Evolutionary conservation across 768 basidiomycete genomes (phyloP), one percentile per base, ranked within the genome.

Genomic region (Butyriboletus loyo): DNA sequence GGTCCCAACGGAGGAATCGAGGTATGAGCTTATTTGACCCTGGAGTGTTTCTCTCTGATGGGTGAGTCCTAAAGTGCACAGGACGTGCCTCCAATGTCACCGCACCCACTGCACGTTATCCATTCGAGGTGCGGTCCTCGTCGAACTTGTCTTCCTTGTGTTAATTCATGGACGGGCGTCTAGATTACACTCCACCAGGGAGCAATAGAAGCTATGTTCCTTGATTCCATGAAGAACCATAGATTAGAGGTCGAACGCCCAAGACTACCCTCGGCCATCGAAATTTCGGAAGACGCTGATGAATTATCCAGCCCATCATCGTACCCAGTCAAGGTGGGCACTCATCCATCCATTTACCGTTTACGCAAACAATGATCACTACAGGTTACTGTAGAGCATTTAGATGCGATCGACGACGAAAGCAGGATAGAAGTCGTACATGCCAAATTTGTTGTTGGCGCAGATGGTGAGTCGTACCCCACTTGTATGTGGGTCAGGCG

Each of bases 21-120:
- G 74, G 87, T 84, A 44, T 35, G 69, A 36, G 13, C 32, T 14
- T 34, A 3, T 38, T 30, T 11, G 15, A 19, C 13, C 19, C 17
- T 45, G 19, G 4, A 11, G 13, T 25, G 11, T 28, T 31, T 41
- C 43, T 39, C 19, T 40, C 46, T 57, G 24, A 52, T 25, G n/a
- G 41, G 7, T 21, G 52, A 21, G 28, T 49, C 24, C 32, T 27
- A 0, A 58, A 89, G 86, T 74, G 84, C 17, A 83, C 82, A 8
- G 80, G 83, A 39, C 80, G 85, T 15, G 79, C 78, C 1, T 73
- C 84, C 15, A 84, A 86, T 61, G 76, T 89, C 24, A 79, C 77
- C 6, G 81, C 83, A 1, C 73, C 80, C 3, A 77, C 77, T 22
- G 86, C 86, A 2, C 77, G 86, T 19, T 90, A 79, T 67, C 86